A percentile compares a stretch with the other conserved stretches of the same genome.
These are phyloP conservation scores for Alternaria solani DNA, from an alignment of 2,329 filamentous ascomycete species.

Conservation along the genomic window DNA sequence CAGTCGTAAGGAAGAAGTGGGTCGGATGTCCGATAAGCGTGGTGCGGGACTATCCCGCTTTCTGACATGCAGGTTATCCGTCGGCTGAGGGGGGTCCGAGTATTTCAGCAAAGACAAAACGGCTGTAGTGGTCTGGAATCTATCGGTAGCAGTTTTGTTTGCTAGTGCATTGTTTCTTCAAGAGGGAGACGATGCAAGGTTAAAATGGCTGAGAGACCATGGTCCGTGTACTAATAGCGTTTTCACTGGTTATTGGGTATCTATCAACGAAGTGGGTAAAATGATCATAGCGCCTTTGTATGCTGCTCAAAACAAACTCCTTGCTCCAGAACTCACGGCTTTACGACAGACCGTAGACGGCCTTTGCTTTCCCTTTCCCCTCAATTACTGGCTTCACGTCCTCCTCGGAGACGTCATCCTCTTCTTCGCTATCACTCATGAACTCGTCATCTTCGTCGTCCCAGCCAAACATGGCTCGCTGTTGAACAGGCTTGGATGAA, in stretches of 20 bases:
- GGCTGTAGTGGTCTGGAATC: neutral
- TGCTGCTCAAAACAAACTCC: slow-evolving; percentile 3
- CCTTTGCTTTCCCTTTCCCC: slow-evolving; percentile 57
- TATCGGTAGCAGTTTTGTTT: neutral
- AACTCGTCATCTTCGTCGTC: slow-evolving; percentile 72
- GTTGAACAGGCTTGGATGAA: slow-evolving; percentile 43
- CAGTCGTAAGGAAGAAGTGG: slow-evolving; percentile 24
- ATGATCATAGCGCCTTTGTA: slow-evolving; percentile 11
- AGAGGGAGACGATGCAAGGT: neutral
- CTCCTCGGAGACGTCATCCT: slow-evolving; percentile 51
- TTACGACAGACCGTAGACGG: slow-evolving; percentile 14
- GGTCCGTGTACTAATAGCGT: neutral
- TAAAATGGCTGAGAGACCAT: neutral
- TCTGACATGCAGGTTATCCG: slow-evolving; percentile 21
- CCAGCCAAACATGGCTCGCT: slow-evolving; percentile 74
- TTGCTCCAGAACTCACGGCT: neutral
- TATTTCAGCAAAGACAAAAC: neutral
- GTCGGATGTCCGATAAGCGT: slow-evolving; percentile 32
- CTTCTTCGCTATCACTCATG: slow-evolving; percentile 58
- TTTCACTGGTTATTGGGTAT: slow-evolving; percentile 24
- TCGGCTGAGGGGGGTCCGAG: slow-evolving; percentile 11
- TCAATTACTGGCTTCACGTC: slow-evolving; percentile 41
- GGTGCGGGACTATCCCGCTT: slow-evolving; percentile 21
- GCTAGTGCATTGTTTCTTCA: neutral
- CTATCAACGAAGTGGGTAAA: slow-evolving; percentile 6